These are phyloP conservation scores for Chaetomiaceae sp. DNA, from an alignment of 2,329 filamentous ascomycete species.

Conservation along the genomic window DNA sequence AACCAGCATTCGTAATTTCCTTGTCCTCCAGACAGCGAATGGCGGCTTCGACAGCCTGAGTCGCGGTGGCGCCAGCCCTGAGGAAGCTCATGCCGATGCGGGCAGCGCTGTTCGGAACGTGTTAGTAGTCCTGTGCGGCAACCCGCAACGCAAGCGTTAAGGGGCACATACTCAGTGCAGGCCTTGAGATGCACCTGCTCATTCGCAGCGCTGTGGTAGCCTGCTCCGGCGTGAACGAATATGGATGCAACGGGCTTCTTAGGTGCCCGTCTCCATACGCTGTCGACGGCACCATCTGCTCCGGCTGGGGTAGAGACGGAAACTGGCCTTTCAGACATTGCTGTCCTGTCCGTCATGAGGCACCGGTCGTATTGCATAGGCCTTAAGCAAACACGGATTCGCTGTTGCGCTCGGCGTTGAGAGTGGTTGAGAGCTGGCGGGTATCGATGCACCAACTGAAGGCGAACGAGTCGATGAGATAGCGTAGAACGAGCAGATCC, in stretches of 20 bases:
- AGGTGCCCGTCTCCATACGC: constrained; percentile 12
- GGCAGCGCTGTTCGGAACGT: constrained; percentile 60
- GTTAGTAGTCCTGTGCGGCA: constrained; percentile 1
- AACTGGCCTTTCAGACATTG: constrained; percentile 10
- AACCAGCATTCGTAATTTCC: constrained; percentile 94
- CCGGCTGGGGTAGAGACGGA: constrained; percentile 1
- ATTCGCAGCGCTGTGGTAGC: constrained; percentile 84
- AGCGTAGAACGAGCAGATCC: too few species aligned
- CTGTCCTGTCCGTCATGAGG: not conserved
- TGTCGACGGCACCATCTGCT: constrained; percentile 20
- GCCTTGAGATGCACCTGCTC: constrained; percentile 78
- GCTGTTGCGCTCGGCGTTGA: too few species aligned
- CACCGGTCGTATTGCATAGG: too few species aligned
- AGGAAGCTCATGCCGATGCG: constrained; percentile 75
- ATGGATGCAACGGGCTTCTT: constrained; percentile 51
- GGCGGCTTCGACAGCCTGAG: constrained; percentile 85
- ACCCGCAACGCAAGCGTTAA: too few species aligned
- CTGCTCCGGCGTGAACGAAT: constrained; percentile 92
- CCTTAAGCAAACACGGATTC: too few species aligned
- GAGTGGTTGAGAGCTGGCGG: too few species aligned
- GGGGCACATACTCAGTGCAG: constrained; percentile 70
- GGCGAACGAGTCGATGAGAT: too few species aligned
- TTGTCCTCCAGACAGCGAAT: constrained; percentile 84
- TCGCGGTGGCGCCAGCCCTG: constrained; percentile 68
- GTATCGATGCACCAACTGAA: too few species aligned